Conservation (phyloP, 352 stramenopile genomes). For the Globisporangium echinulatum region DNA sequence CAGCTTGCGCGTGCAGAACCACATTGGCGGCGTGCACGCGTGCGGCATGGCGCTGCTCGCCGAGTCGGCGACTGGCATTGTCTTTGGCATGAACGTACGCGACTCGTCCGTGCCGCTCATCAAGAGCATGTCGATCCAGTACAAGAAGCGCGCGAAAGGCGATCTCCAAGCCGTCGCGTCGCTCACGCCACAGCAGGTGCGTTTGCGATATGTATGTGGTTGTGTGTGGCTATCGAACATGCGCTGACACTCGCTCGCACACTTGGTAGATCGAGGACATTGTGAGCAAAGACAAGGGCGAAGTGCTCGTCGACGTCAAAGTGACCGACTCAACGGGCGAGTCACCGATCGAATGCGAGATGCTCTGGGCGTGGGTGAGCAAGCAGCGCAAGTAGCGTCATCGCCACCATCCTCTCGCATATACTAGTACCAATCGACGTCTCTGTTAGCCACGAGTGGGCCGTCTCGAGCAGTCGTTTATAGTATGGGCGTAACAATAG, state of each 20-base stretch:
- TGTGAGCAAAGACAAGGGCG: conserved; percentile 57
- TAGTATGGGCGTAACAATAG: neutral
- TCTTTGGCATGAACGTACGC: conserved; percentile 84
- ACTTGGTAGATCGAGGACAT: conserved; percentile 41
- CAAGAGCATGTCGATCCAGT: conserved; percentile 82
- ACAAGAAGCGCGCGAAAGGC: conserved; percentile 63
- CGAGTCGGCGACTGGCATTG: conserved; percentile 77
- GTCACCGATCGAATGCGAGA: conserved; percentile 74
- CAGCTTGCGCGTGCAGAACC: conserved; percentile 74
- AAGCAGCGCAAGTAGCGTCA: conserved; percentile 35
- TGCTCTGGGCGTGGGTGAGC: conserved; percentile 81
- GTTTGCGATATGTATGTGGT: neutral
- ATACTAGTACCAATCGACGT: too few species aligned
- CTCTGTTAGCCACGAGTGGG: neutral
- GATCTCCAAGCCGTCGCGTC: conserved; percentile 63
- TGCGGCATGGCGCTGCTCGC: conserved; percentile 82
- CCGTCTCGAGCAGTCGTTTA: neutral
- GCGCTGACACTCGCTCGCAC: neutral
- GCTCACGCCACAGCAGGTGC: conserved; percentile 60
- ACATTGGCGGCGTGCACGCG: conserved; percentile 83
- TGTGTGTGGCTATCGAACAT: neutral
- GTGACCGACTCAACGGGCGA: conserved; percentile 71
- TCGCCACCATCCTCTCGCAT: neutral
- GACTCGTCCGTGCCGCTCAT: conserved; percentile 75
- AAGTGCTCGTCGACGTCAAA: conserved; percentile 60